Base-by-base conservation (phyloP, 148 eudicot species). In the Drosera capensis region DNA sequence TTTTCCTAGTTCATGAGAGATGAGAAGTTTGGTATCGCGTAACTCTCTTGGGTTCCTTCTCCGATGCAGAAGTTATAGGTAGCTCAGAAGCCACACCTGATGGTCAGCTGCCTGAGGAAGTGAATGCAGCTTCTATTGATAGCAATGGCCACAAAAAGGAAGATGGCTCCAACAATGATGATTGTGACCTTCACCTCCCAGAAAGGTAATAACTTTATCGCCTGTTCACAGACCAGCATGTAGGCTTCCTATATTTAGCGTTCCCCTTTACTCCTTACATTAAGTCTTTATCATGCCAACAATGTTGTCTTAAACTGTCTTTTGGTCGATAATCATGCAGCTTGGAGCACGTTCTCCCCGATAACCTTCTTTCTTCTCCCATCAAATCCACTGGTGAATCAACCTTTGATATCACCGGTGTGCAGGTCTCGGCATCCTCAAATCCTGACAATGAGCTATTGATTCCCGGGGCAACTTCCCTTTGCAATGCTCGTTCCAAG, bases 291-390 rank as follows among this genome's bases (percentile, higher is more conserved):
- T 1, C 21, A 8, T 24, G 7, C 8, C 20, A 2, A 2, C 26
- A 25, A 8, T 46, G n/a, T 1, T 3, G 2, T 2, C 20, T 20
- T 19, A n/a, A 45, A 3, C 22, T 22, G 8, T 47, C 37, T 20
- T 5, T 51, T 51, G 43, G 43, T 43, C 20, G 6, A 51, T 46
- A 20, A 19, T 49, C n/a, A n/a, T n/a, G 77, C 77, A 88, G 94
- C 66, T 65, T 84, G n/a, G 97, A 90, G 46, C 81, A 84, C 59
- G 60, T 58, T 42, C 86, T 90, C 20, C 93, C 97, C 1, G 97
- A 90, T 25, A 76, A 63, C 57, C 79, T 80, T 47, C 78, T 90
- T 51, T 68, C 93, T 14, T 83, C 97, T 42, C 94, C 97, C 1
- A 84, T 77, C 19, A 88, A 80, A 65, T 56, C 59, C 18, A 65